Evolutionary conservation across 2,329 filamentous ascomycete genomes (phyloP), one percentile per base, ranked within the genome.

Genomic region (Aspergillus caelatus): DNA sequence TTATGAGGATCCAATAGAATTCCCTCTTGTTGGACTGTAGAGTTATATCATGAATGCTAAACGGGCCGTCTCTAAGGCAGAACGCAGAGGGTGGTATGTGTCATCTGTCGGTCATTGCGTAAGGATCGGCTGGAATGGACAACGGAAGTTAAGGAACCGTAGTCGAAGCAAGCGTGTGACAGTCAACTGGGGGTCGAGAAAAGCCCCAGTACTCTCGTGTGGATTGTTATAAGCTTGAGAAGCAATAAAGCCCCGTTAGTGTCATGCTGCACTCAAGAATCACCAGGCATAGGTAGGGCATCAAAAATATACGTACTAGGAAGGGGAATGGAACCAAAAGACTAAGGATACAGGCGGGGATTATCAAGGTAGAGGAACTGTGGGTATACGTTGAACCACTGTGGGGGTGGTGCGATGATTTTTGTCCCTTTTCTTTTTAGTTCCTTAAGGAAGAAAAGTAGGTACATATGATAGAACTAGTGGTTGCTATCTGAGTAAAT

Each of bases 81-180:
- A 56, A 28, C 26, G 21, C n/a, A 54, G 39, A 34, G 30, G 43
- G 52, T 46, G 55, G 46, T 63, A 39, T 61, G 61, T 63, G 63
- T 68, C 65, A 68, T 57, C 57, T 62, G 50, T 34, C 45, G 54
- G 56, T 62, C 66, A 70, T 68, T 61, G 60, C 61, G 66, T 61
- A 61, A 39, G 34, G 58, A 23, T 28, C 41, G 48, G 48, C 19
- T 34, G 32, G 48, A 59, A n/a, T 11, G 43, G 43, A 36, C 21
- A 30, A 43, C 39, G 23, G 55, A 34, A 21, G 36, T 32, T 32
- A 5, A 16, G 39, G n/a, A 39, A 21, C 23, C 6, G 55, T 21
- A 7, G 34, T 43, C 23, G 23, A 57, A 41, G 36, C 45, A 41
- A 23, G 14, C 10, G 9, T 36, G 32, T 34, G 57, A 46, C 12